phyloP scores from a whole-genome alignment of 306 rosid species.

The Citrullus amarus region DNA sequence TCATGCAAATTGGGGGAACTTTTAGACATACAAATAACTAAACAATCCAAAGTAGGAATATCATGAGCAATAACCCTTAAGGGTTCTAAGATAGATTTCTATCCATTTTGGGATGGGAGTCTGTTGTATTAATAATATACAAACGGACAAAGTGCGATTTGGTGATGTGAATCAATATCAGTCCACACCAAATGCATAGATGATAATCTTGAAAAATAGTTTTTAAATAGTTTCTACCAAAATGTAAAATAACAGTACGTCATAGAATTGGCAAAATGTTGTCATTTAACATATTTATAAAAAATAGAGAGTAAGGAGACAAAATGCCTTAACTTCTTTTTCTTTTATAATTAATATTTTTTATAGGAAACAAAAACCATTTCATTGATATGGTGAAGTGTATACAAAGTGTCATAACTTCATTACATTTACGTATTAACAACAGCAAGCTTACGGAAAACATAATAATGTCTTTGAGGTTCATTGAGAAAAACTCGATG shows the following conservation, averaged over 20 bases:
- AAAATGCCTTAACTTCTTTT: no score
- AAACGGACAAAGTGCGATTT: background rate
- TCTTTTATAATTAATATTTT: no score
- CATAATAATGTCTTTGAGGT: background rate
- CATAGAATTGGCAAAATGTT: background rate
- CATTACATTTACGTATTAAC: background rate
- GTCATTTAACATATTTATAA: background rate
- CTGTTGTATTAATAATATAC: background rate
- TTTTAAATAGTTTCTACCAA: background rate
- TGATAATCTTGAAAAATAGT: background rate
- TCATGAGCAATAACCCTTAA: background rate
- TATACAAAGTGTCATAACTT: background rate
- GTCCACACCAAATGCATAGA: background rate
- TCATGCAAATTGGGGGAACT: slow-evolving; percentile 18
- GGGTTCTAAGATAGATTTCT: background rate
- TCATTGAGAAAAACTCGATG: no score
- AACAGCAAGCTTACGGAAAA: background rate
- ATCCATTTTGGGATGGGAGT: background rate
- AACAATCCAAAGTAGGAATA: background rate
- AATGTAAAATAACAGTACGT: background rate
- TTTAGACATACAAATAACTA: slow-evolving; percentile 17
- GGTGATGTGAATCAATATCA: background rate
- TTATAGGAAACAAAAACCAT: no score
- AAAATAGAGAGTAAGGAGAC: background rate
- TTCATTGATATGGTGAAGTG: no score